phyloP scores from a whole-genome alignment of 805 yeast genomes.

The Ogataea methanolica region DNA sequence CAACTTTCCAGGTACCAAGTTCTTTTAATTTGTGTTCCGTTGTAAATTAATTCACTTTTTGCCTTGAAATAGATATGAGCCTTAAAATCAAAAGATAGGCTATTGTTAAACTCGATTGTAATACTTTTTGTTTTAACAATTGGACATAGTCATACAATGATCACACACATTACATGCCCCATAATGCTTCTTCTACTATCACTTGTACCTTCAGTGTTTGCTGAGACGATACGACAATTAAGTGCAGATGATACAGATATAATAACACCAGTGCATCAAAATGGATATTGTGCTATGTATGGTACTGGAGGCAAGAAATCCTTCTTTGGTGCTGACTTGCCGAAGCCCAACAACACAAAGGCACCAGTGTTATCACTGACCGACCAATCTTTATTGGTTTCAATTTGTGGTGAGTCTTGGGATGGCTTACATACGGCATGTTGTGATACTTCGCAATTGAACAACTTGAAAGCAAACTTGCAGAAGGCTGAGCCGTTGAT shows the following conservation, averaged over 20 bases:
- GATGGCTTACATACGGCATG: conserved; percentile 48
- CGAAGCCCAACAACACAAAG: conserved; percentile 59
- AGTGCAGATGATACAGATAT: not conserved
- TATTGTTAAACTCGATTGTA: too few relatives aligned
- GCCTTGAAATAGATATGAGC: too few relatives aligned
- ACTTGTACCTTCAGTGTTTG: too few relatives aligned
- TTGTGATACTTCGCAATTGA: conserved; percentile 64
- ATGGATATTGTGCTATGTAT: conserved; percentile 52
- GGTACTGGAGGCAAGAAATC: conserved; percentile 72
- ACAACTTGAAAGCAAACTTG: conserved; percentile 50
- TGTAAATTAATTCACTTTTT: too few relatives aligned
- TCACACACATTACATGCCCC: too few relatives aligned
- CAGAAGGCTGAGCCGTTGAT: conserved; percentile 76
- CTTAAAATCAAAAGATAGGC: too few relatives aligned
- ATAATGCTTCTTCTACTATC: too few relatives aligned
- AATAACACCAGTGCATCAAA: conserved; percentile 25
- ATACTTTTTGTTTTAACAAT: too few relatives aligned
- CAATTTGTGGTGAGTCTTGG: conserved; percentile 75
- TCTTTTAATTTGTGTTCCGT: too few relatives aligned
- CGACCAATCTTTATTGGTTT: conserved; percentile 41
- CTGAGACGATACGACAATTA: not conserved
- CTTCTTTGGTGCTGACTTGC: conserved; percentile 72
- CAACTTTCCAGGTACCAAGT: too few relatives aligned
- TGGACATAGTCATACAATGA: too few relatives aligned
- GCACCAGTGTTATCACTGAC: conserved; percentile 46